Evolutionary conservation across 2,329 filamentous ascomycete genomes (phyloP), one percentile per base, ranked within the genome.

Genomic region (Ophiostoma himal-ulmi): DNA sequence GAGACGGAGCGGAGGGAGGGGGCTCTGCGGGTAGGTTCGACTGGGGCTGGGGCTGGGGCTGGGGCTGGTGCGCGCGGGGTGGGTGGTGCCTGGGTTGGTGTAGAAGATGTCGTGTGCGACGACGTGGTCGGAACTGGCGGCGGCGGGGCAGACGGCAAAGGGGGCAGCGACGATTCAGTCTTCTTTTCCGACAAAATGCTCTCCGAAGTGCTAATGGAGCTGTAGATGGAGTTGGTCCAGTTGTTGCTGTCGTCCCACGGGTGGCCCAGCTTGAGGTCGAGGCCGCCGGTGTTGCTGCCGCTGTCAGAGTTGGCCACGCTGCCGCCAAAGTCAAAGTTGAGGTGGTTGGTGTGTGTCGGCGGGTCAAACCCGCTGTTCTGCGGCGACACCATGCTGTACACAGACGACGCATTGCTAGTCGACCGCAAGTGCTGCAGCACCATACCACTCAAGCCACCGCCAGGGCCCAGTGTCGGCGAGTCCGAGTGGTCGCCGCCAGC

Each of bases 381-480:
- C 1, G 67, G 69, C 1, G 70, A 68, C 65, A 69, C 67, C 5
- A 67, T 72, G 36, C 86, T 87, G 74, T 92, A 93, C 36, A 95
- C 84, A 0, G 93, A 96, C 0, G 94, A 98, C 17, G 88, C 85
- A 71, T 89, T 90, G 80, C 94, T 98, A 73, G 90, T 88, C 44
- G 88, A 88, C 68, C 95, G 88, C 57, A 98, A 81, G 81, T 98
- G 95, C 73, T 94, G 90, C 41, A 91, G 88, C 65, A 97, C 89
- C 82, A 97, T 86, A 1, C 91, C 91, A 75, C 90, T 94, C 20
- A 97, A 83, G 0, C 92, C 93, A 22, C 81, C 81, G 20, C 82
- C 82, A 0, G 91, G 89, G 1, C 91, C 91, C 6, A 97, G 81
- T 0, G 92, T 96, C 0, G 94, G 93, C 0, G 93, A 96, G 75